A percentile compares a stretch with the other conserved stretches of the same genome.
Conservation (phyloP, 495 filamentous ascomycete species). For the Penicillium paxilli region DNA sequence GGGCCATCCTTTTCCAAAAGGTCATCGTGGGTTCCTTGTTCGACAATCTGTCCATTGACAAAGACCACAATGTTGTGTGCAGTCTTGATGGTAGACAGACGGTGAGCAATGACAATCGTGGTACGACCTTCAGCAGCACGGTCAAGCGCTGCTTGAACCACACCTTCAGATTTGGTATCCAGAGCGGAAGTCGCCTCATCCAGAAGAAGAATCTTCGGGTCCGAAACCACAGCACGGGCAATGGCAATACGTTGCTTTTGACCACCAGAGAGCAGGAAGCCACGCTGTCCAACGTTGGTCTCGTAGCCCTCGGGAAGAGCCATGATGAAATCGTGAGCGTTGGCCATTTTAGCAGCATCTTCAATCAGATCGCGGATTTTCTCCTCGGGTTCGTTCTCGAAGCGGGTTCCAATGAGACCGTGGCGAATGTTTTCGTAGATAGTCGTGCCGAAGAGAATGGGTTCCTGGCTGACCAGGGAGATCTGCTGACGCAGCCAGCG, state of each 20-base stretch:
- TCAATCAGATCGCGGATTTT: slow-evolving; percentile 67
- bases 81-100: slow-evolving; percentile 88
- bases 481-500: slow-evolving; percentile 92
- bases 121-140: slow-evolving; percentile 86
- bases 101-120: slow-evolving; percentile 94
- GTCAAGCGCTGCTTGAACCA: slow-evolving; percentile 92
- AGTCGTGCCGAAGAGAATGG: slow-evolving; percentile 70
- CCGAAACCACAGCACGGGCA: slow-evolving; percentile 86
- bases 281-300: slow-evolving; percentile 93
- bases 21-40: slow-evolving; percentile 80
- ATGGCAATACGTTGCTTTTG: slow-evolving; percentile 94
- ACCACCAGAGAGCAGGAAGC: slow-evolving; percentile 87
- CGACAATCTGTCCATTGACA: slow-evolving; percentile 78
- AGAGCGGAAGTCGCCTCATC: slow-evolving; percentile 94
- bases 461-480: slow-evolving; percentile 83
- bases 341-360: slow-evolving; percentile 85
- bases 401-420: slow-evolving; percentile 82
- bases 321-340: slow-evolving; percentile 88
- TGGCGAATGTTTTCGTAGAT: slow-evolving; percentile 86
- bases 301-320: slow-evolving; percentile 87
- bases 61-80: slow-evolving; percentile 97
- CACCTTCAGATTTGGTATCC: slow-evolving; percentile 94
- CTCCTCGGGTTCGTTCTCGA: slow-evolving; percentile 65
- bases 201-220: slow-evolving; percentile 92
- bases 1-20: slow-evolving; percentile 60